Percentiles rank a stretch among this genome's conserved stretches.
These are phyloP conservation scores for Magnusiomyces suaveolens DNA, from an alignment of 1,139 yeast species.

Conservation along the genomic window DNA sequence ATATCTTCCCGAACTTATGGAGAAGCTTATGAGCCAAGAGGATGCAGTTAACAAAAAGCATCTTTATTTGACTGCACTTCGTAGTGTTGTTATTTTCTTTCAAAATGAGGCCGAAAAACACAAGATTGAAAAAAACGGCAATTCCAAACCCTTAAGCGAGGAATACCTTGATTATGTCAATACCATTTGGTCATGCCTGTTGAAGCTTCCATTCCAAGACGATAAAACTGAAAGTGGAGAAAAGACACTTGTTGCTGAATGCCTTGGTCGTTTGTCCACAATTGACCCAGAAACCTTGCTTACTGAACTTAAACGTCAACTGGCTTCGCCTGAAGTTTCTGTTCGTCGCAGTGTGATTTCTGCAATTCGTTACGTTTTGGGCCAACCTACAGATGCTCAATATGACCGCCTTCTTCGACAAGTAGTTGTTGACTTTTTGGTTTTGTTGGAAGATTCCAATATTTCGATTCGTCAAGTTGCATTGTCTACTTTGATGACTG, in stretches of 20 bases:
- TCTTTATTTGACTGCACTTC: conserved; percentile 35
- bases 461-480: conserved; percentile 42
- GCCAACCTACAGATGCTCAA: conserved; percentile 22
- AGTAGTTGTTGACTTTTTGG: conserved; percentile 33
- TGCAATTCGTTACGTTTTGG: conserved; percentile 32
- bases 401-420: conserved; percentile 27
- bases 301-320: conserved; percentile 23
- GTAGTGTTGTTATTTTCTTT: conserved; percentile 30
- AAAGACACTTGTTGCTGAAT: conserved; percentile 32
- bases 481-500: conserved; percentile 50
- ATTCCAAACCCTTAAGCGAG: neutral
- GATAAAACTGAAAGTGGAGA: conserved; percentile 25
- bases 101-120: conserved; percentile 17
- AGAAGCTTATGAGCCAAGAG: conserved; percentile 19
- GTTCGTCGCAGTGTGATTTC: conserved; percentile 29
- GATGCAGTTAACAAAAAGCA: conserved; percentile 25
- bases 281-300: conserved; percentile 25
- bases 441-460: conserved; percentile 28
- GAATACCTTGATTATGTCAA: conserved; percentile 12
- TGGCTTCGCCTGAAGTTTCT: conserved; percentile 21
- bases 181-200: conserved; percentile 24
- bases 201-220: conserved; percentile 18
- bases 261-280: conserved; percentile 31
- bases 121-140: neutral
- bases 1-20: conserved; percentile 33